These are phyloP conservation scores for Naganishia friedmannii DNA, from an alignment of 768 basidiomycete genomes.

Conservation along the genomic window DNA sequence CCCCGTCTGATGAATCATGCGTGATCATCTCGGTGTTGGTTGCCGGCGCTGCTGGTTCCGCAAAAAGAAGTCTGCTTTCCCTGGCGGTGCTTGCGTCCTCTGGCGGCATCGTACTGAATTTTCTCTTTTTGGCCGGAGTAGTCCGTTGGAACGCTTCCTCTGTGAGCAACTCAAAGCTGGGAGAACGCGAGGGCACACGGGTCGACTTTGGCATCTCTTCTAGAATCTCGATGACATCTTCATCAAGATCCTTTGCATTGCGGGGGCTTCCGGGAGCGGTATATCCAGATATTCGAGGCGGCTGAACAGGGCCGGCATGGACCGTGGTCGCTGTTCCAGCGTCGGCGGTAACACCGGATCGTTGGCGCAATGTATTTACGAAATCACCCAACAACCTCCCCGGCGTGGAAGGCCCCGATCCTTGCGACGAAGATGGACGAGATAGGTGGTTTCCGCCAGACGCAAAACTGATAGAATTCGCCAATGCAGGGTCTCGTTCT, in stretches of 20 bases:
- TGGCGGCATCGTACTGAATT: not conserved
- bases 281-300: not conserved
- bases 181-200: not conserved
- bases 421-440: not conserved
- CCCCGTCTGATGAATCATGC: not conserved
- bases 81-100: not conserved
- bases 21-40: not conserved
- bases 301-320: not conserved
- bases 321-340: not conserved
- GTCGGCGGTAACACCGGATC: not conserved
- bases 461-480: not conserved
- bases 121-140: conserved; percentile 6
- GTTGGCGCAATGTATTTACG: not conserved
- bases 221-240: not conserved
- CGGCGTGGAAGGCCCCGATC: not conserved
- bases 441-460: not conserved
- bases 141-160: conserved; percentile 1
- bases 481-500: not conserved
- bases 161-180: conserved; percentile 2
- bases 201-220: not conserved
- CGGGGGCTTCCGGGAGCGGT: not conserved
- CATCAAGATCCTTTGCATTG: not conserved
- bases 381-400: not conserved
- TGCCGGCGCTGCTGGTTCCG: not conserved
- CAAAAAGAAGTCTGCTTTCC: not conserved